Conservation (phyloP, 176 grass and related monocot genomes). For the Areca catechu region DNA sequence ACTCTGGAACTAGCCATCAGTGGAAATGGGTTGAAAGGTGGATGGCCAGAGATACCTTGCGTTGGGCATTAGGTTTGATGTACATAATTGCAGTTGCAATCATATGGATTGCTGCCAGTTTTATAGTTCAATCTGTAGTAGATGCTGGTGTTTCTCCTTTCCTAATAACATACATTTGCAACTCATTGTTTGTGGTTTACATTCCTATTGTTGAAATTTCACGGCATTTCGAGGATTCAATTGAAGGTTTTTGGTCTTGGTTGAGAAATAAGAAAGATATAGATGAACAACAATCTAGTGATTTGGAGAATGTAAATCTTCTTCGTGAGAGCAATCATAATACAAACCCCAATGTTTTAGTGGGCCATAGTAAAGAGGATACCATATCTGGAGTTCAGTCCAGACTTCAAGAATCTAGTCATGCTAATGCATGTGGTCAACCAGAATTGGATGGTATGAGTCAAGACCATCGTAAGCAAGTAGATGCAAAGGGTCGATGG, state of each 20-base stretch:
- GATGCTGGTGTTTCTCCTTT: conserved; percentile 90
- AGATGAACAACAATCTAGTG: conserved; percentile 20
- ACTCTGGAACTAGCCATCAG: conserved; percentile 1
- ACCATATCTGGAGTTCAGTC: neutral
- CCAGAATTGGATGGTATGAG: neutral
- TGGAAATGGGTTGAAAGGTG: conserved; percentile 18
- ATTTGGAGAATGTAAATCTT: conserved; percentile 90
- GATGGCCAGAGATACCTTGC: conserved; percentile 37
- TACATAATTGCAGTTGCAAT: conserved; percentile 76
- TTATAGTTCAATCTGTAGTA: conserved; percentile 96
- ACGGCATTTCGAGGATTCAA: conserved; percentile 84
- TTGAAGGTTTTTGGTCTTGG: conserved; percentile 34
- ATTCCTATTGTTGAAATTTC: conserved; percentile 77
- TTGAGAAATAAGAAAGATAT: conserved; percentile 41
- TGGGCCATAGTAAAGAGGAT: neutral
- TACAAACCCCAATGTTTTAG: conserved; percentile 1
- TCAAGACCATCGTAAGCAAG: conserved; percentile 26
- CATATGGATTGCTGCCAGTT: conserved; percentile 97
- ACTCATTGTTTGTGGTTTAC: conserved; percentile 85
- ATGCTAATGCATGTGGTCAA: conserved; percentile 3
- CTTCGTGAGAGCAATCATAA: conserved; percentile 36
- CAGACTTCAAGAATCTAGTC: conserved; percentile 18
- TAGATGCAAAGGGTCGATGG: conserved; percentile 92
- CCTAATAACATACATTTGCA: conserved; percentile 94
- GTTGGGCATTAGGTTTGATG: conserved; percentile 74